Conservation (phyloP, 2,329 filamentous ascomycete genomes). For the Pezicula carpinea region DNA sequence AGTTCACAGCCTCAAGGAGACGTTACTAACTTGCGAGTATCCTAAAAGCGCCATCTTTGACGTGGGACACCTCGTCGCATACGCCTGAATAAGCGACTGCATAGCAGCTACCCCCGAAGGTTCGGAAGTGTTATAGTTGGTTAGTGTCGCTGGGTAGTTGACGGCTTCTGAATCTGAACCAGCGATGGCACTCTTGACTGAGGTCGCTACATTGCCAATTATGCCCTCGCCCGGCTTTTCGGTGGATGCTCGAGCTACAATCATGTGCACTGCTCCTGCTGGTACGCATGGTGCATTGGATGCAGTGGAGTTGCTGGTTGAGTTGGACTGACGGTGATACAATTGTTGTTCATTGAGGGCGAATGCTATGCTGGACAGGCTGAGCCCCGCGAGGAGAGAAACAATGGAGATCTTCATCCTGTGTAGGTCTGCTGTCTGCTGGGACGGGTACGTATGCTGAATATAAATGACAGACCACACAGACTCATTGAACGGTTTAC, state of each 20-base stretch:
- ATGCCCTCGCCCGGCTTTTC: constrained; percentile 31
- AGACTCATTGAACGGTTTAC: too few relatives aligned
- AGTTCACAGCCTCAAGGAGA: too few relatives aligned
- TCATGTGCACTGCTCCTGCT: constrained; percentile 24
- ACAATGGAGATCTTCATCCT: too few relatives aligned
- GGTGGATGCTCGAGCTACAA: constrained; percentile 31
- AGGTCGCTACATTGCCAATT: constrained; percentile 26
- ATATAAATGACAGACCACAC: too few relatives aligned
- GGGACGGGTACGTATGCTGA: too few relatives aligned
- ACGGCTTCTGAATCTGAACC: constrained; percentile 30
- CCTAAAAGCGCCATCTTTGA: constrained; percentile 32
- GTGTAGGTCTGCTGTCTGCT: too few relatives aligned
- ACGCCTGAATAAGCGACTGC: constrained; percentile 24
- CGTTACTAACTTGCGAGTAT: constrained; percentile 26
- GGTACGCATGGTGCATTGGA: neutral
- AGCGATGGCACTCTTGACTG: constrained; percentile 26
- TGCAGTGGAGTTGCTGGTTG: too few relatives aligned
- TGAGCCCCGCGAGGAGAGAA: too few relatives aligned
- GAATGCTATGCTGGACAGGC: too few relatives aligned
- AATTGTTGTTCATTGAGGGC: too few relatives aligned
- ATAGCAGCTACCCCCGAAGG: constrained; percentile 27
- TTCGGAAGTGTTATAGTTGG: constrained; percentile 25
- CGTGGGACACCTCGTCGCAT: constrained; percentile 24
- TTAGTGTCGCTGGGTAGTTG: constrained; percentile 27
- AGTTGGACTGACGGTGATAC: too few relatives aligned